A percentile compares a stretch with the other conserved stretches of the same genome.
phyloP scores from a whole-genome alignment of 169 alveolate genomes.

The Plasmodium gallinaceum region DNA sequence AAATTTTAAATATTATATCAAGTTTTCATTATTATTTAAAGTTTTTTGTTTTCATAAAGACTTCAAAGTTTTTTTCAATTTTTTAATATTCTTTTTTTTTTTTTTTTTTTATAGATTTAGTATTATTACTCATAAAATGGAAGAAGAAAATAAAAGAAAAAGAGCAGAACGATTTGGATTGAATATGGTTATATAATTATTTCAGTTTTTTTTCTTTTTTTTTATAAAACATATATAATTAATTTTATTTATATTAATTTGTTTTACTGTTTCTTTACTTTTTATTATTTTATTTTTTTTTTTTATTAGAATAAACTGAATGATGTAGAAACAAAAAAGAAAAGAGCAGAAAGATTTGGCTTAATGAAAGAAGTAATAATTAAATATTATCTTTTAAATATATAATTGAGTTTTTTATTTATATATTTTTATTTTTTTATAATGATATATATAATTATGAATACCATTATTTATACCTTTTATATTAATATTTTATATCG shows the following conservation, averaged over 20 bases:
- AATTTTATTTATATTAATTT: neutral
- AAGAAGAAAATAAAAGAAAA: slow-evolving; percentile 64
- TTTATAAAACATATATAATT: neutral
- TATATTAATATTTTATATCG: neutral
- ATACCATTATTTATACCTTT: neutral
- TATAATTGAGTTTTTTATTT: neutral
- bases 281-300: neutral
- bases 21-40: neutral
- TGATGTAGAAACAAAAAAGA: slow-evolving; percentile 47
- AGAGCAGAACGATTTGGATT: slow-evolving; percentile 77
- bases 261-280: neutral
- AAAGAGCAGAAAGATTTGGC: slow-evolving; percentile 75
- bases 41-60: too few species aligned
- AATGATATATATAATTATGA: neutral
- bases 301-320: slow-evolving; percentile 36
- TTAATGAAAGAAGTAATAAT: slow-evolving; percentile 35
- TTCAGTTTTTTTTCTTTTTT: neutral
- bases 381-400: neutral
- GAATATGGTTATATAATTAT: slow-evolving; percentile 18
- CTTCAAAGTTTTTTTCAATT: neutral
- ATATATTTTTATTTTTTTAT: neutral
- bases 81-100: neutral
- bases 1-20: neutral
- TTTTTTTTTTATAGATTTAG: slow-evolving; percentile 46
- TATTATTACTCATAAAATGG: slow-evolving; percentile 72